Conservation (phyloP, 257 asterid genomes). For the Nicotiana tomentosiformis region DNA sequence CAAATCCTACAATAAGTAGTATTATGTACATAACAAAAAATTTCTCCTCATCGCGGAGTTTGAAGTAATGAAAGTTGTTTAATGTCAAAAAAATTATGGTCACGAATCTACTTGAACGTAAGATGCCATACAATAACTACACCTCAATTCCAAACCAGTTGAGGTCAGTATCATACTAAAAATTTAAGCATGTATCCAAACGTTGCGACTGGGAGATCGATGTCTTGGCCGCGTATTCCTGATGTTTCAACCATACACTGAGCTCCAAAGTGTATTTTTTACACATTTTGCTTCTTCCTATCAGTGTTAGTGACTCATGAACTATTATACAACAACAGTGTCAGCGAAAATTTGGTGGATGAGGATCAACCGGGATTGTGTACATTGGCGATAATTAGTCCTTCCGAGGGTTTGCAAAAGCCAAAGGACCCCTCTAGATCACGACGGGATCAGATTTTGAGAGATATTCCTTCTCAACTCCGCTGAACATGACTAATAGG, state of each 20-base stretch:
- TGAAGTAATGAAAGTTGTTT: background rate
- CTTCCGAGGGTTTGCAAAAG: background rate
- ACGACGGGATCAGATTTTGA: conserved; percentile 26
- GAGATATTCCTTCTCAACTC: conserved; percentile 81
- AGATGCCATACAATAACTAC: background rate
- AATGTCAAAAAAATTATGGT: background rate
- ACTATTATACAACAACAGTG: background rate
- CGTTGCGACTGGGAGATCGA: background rate
- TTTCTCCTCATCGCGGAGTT: background rate
- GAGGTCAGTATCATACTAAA: background rate
- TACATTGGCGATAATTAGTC: background rate
- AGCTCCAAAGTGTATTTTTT: background rate
- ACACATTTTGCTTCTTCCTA: background rate
- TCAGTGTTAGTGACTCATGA: background rate
- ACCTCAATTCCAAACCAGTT: background rate
- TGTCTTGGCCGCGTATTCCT: background rate
- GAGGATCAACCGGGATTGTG: background rate
- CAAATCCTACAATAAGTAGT: background rate
- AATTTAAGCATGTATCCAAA: background rate
- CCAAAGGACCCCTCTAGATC: background rate
- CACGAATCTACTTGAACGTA: background rate
- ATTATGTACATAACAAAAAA: conserved; percentile 1
- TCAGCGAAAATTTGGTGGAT: background rate
- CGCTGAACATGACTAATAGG: conserved; percentile 66
- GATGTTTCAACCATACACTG: background rate